These are phyloP conservation scores for Stentor coeruleus DNA, from an alignment of 73 alveolate genomes.

Conservation along the genomic window DNA sequence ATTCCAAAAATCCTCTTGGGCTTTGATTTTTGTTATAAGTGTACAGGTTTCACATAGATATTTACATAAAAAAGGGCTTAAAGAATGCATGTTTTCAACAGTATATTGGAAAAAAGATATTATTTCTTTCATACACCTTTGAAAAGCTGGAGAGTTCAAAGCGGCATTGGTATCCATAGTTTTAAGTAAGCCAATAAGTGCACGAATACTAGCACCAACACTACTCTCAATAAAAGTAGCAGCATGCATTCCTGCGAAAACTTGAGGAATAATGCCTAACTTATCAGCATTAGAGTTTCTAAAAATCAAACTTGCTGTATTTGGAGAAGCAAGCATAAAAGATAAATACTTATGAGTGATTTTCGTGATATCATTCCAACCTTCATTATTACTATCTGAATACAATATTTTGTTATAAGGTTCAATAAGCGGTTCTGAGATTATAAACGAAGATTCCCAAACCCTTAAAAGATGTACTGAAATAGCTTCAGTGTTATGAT, in stretches of 20 bases:
- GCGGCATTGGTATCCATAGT: not conserved
- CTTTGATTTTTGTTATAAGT: constrained; percentile 1
- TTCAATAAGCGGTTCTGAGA: constrained; percentile 3
- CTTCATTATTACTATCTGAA: not conserved
- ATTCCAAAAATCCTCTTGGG: not conserved
- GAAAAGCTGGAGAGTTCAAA: not conserved
- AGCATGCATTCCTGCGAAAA: constrained; percentile 10
- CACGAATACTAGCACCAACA: constrained; percentile 16
- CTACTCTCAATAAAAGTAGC: constrained; percentile 18
- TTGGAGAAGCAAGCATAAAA: not conserved
- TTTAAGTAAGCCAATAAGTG: not conserved
- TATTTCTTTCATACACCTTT: not conserved
- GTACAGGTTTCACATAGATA: constrained; percentile 15
- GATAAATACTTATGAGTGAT: not conserved
- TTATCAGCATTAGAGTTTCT: not conserved
- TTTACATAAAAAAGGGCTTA: not conserved
- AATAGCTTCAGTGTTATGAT: not conserved
- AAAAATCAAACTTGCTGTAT: not conserved
- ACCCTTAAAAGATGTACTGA: not conserved
- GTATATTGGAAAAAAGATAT: constrained; percentile 7
- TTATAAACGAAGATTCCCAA: constrained; percentile 13
- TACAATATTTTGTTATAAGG: not conserved
- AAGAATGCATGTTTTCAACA: constrained; percentile 18
- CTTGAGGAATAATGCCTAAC: constrained; percentile 20
- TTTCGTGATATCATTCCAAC: not conserved